Conservation (phyloP, 306 rosid species). For the Arachis hypogaea region DNA sequence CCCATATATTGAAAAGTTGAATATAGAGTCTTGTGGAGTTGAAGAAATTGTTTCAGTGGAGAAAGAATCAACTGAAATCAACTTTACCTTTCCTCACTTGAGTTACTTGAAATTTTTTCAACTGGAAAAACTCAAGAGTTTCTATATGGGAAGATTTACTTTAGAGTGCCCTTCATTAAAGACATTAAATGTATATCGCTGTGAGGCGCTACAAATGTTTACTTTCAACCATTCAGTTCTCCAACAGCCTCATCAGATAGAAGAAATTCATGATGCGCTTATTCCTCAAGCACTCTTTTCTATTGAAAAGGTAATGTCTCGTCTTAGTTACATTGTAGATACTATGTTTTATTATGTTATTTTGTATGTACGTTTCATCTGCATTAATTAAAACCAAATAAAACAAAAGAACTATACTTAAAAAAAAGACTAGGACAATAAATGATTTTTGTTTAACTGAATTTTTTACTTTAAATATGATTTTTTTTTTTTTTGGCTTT, state of each 20-base stretch:
- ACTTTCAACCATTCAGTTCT: neutral
- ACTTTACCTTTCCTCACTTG: neutral
- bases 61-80: neutral
- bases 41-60: neutral
- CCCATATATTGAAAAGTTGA: neutral
- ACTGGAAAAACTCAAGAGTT: neutral
- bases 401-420: neutral
- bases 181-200: neutral
- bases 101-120: neutral
- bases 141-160: neutral
- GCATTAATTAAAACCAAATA: neutral
- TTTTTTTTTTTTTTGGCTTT: no score
- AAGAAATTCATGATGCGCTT: neutral
- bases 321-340: neutral
- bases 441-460: no score
- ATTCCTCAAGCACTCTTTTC: slow-evolving; percentile 3
- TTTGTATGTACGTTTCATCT: neutral
- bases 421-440: no score
- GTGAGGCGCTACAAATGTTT: slow-evolving; percentile 21
- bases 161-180: slow-evolving; percentile 20
- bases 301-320: neutral
- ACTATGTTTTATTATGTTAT: neutral
- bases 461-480: no score
- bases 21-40: neutral
- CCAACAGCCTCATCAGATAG: neutral